Percentiles rank a stretch among this genome's conserved stretches.
Conservation (phyloP, 345 rosid species). For the Bruguiera gymnorhiza region DNA sequence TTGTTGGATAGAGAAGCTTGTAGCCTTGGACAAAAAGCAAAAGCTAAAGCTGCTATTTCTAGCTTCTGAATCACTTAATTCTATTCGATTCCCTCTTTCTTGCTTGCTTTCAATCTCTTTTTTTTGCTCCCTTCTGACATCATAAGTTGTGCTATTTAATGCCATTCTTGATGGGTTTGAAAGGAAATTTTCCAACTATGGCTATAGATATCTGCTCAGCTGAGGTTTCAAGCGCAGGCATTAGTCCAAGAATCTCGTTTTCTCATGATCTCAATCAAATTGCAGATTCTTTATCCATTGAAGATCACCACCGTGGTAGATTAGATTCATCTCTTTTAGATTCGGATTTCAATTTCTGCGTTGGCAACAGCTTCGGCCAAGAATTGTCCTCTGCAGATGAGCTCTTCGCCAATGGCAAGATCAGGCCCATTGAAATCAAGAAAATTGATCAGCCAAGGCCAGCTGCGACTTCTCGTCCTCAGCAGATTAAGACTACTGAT, state of each 20-base stretch:
- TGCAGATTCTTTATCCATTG: conserved; percentile 30
- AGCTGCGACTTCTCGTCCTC: conserved; percentile 11
- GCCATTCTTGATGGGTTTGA: not conserved
- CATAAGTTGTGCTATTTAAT: conserved; percentile 19
- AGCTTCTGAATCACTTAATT: conserved; percentile 35
- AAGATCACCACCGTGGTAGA: conserved; percentile 25
- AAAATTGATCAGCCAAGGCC: conserved; percentile 33
- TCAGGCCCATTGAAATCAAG: conserved; percentile 66
- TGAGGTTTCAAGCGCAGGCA: conserved; percentile 55
- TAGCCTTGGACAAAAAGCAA: conserved; percentile 20
- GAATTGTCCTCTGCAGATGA: conserved; percentile 77
- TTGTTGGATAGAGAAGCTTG: conserved; percentile 6
- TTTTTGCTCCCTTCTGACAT: conserved; percentile 25
- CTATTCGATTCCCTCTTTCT: not conserved
- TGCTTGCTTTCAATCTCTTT: not conserved
- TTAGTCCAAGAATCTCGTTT: conserved; percentile 74
- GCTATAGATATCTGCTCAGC: conserved; percentile 65
- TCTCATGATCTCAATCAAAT: conserved; percentile 57
- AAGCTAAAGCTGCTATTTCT: conserved; percentile 51
- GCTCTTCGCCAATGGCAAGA: conserved; percentile 84
- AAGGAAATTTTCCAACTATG: conserved; percentile 29
- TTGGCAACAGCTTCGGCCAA: conserved; percentile 38
- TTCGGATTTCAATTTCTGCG: conserved; percentile 68
- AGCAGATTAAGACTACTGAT: not conserved
- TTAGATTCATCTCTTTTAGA: conserved; percentile 51